phyloP scores from a whole-genome alignment of 2,329 filamentous ascomycete species.

The Colletotrichum sojae region DNA sequence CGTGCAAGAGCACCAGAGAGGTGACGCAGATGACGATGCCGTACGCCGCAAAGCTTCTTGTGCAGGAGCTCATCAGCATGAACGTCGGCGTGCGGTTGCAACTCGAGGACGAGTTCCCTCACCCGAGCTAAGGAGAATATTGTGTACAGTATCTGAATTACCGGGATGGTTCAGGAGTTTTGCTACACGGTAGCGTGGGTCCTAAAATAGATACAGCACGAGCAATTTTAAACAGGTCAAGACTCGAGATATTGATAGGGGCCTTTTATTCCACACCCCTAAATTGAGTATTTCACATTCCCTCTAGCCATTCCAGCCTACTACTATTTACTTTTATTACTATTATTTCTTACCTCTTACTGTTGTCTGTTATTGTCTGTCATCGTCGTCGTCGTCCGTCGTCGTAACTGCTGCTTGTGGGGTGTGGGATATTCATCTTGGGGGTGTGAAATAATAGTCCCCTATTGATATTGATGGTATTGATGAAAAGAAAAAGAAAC shows the following conservation, averaged over 20 bases:
- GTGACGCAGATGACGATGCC: conserved; percentile 97
- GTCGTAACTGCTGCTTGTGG: too few species aligned
- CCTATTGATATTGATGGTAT: too few species aligned
- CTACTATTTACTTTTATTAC: too few species aligned
- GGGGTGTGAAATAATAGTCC: neutral
- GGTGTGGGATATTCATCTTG: too few species aligned
- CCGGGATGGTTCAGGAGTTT: conserved; percentile 32
- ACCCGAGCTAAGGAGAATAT: conserved; percentile 56
- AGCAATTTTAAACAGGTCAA: conserved; percentile 6
- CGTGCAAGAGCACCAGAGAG: conserved; percentile 86
- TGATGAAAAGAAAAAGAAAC: too few species aligned
- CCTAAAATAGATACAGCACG: conserved; percentile 26
- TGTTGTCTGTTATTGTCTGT: too few species aligned
- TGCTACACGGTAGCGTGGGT: conserved; percentile 24
- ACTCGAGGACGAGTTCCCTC: conserved; percentile 93
- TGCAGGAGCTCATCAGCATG: conserved; percentile 98
- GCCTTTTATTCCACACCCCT: too few species aligned
- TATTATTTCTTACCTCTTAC: too few species aligned
- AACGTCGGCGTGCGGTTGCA: conserved; percentile 95
- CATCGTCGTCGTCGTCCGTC: too few species aligned
- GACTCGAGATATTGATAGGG: too few species aligned
- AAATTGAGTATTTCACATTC: too few species aligned
- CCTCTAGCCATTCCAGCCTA: too few species aligned
- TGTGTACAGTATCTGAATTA: conserved; percentile 31
- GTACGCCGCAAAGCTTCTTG: conserved; percentile 95